These are phyloP conservation scores for Penicillium psychrosexuale DNA, from an alignment of 2,329 filamentous ascomycete genomes.

Conservation along the genomic window DNA sequence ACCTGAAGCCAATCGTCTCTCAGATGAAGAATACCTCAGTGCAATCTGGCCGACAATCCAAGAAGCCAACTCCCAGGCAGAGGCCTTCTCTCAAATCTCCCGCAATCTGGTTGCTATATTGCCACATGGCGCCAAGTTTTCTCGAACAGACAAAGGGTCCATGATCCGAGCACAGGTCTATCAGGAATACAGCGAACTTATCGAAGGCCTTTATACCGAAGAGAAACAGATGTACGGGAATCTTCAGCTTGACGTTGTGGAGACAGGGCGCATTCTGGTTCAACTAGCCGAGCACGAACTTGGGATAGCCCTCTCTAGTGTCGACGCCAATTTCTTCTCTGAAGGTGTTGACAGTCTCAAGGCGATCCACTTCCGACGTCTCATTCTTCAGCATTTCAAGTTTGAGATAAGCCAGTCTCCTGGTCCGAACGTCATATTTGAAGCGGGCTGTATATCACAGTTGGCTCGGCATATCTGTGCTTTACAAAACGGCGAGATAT, in stretches of 20 bases:
- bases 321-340: slow-evolving; percentile 44
- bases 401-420: slow-evolving; percentile 29
- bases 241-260: slow-evolving; percentile 33
- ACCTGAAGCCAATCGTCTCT: slow-evolving; percentile 18
- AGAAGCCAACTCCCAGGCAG: slow-evolving; percentile 40
- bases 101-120: slow-evolving; percentile 42
- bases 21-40: slow-evolving; percentile 35
- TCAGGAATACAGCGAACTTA: slow-evolving; percentile 43
- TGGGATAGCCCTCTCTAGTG: slow-evolving; percentile 30
- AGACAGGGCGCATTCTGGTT: slow-evolving; percentile 35
- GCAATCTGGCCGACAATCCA: slow-evolving; percentile 40
- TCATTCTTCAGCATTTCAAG: slow-evolving; percentile 42
- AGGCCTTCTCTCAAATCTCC: slow-evolving; percentile 46
- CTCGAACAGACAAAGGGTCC: slow-evolving; percentile 54
- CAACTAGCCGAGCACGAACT: slow-evolving; percentile 31
- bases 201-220: slow-evolving; percentile 35
- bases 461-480: slow-evolving; percentile 37
- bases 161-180: slow-evolving; percentile 53
- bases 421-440: slow-evolving; percentile 44
- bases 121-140: slow-evolving; percentile 39
- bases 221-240: slow-evolving; percentile 22
- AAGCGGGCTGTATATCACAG: slow-evolving; percentile 38
- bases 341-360: slow-evolving; percentile 49
- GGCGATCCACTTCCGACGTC: slow-evolving; percentile 45
- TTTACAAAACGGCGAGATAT: slow-evolving; percentile 25